phyloP scores from a whole-genome alignment of 805 yeast genomes.

The Hanseniaspora guilliermondii region DNA sequence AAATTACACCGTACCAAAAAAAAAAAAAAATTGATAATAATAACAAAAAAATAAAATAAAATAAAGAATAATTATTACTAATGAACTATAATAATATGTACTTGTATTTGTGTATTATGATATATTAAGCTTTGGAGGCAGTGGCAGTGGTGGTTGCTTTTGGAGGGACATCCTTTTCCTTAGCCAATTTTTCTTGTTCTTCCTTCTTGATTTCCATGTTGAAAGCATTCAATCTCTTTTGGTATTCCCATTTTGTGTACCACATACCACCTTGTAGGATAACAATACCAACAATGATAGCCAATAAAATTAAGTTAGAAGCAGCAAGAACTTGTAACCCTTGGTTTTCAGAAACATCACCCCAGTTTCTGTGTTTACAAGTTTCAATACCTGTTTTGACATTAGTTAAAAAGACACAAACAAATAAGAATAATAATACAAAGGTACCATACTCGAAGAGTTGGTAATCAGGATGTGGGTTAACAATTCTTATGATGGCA shows the following conservation, averaged over 20 bases:
- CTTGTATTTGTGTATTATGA: neutral
- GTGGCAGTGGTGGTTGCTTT: conserved; percentile 4
- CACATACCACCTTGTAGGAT: conserved; percentile 78
- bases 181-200: neutral
- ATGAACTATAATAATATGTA: neutral
- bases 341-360: conserved; percentile 75
- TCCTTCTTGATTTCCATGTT: conserved; percentile 25
- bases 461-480: conserved; percentile 74
- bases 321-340: conserved; percentile 91
- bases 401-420: conserved; percentile 76
- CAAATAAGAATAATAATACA: conserved; percentile 55
- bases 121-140: conserved; percentile 8
- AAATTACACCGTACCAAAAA: conserved; percentile 5
- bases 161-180: neutral
- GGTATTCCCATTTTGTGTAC: conserved; percentile 61
- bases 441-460: conserved; percentile 83
- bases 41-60: conserved; percentile 7
- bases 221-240: conserved; percentile 28
- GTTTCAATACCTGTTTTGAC: conserved; percentile 67
- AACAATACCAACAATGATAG: conserved; percentile 65
- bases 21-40: neutral
- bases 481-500: conserved; percentile 60
- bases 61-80: conserved; percentile 1
- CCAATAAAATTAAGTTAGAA: conserved; percentile 60
- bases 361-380: conserved; percentile 69